Percentiles rank a stretch among this genome's conserved stretches.
Conservation (phyloP, 2,329 filamentous ascomycete genomes). For the Botrytis tulipae region DNA sequence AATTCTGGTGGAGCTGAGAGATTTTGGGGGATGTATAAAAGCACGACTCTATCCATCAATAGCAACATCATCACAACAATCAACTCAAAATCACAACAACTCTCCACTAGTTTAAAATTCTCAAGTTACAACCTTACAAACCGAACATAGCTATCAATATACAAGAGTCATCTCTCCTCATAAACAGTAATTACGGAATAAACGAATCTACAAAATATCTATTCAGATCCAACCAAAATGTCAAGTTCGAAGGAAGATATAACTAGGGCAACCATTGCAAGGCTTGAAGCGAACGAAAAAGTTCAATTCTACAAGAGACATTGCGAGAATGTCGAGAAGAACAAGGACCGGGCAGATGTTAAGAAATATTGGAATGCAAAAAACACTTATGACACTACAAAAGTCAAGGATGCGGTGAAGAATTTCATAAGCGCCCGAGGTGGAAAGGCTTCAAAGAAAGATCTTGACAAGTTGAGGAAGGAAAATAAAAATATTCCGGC, state of each 20-base stretch:
- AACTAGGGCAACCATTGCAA: neutral
- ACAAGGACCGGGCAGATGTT: neutral
- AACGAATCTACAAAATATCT: neutral
- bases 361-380: rapidly evolving
- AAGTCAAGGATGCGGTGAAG: too few species aligned
- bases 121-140: neutral
- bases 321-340: rapidly evolving
- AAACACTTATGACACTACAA: neutral
- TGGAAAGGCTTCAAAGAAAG: neutral
- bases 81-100: neutral
- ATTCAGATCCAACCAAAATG: neutral
- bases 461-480: neutral
- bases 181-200: neutral
- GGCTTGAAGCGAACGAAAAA: neutral
- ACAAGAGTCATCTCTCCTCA: neutral
- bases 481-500: rapidly evolving
- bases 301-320: rapidly evolving
- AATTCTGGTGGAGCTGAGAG: neutral
- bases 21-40: neutral
- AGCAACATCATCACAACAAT: neutral
- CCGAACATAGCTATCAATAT: neutral
- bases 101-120: neutral
- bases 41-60: neutral
- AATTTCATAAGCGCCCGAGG: neutral
- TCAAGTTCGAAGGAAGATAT: neutral